A percentile compares a stretch with the other conserved stretches of the same genome.
Conservation (phyloP, 1,139 yeast genomes). For the Candida dubliniensis region DNA sequence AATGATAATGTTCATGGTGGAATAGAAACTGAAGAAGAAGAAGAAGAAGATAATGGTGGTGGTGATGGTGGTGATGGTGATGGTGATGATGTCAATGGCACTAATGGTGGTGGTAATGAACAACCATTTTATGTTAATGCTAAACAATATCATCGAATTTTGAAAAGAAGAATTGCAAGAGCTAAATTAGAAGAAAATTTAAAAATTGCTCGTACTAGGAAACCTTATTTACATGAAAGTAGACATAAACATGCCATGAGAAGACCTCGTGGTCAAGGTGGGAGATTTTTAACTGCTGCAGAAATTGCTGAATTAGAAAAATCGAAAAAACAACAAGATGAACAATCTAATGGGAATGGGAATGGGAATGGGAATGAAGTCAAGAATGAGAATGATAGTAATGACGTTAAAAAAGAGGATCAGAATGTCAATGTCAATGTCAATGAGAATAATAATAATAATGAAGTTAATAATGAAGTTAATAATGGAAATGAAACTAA, state of each 20-base stretch:
- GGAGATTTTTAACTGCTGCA: slow-evolving; percentile 92
- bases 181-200: slow-evolving; percentile 89
- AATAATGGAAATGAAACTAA: slow-evolving; percentile 4
- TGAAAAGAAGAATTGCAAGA: slow-evolving; percentile 89
- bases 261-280: slow-evolving; percentile 98
- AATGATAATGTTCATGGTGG: background rate
- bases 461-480: background rate
- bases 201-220: slow-evolving; percentile 84
- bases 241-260: slow-evolving; percentile 99
- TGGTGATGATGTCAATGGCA: background rate
- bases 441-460: no score
- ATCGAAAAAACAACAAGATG: slow-evolving; percentile 35
- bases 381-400: background rate
- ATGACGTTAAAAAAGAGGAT: background rate
- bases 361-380: slow-evolving; percentile 1
- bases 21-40: slow-evolving; percentile 8
- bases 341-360: background rate
- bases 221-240: slow-evolving; percentile 94
- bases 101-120: slow-evolving; percentile 37
- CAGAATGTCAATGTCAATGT: background rate
- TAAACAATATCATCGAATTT: slow-evolving; percentile 91
- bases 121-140: slow-evolving; percentile 98
- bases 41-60: slow-evolving; percentile 12
- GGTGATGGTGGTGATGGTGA: background rate
- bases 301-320: slow-evolving; percentile 87